Base-by-base conservation (phyloP, 1,139 yeast genomes). In the Hemisphaericaspora xylofermentans region DNA sequence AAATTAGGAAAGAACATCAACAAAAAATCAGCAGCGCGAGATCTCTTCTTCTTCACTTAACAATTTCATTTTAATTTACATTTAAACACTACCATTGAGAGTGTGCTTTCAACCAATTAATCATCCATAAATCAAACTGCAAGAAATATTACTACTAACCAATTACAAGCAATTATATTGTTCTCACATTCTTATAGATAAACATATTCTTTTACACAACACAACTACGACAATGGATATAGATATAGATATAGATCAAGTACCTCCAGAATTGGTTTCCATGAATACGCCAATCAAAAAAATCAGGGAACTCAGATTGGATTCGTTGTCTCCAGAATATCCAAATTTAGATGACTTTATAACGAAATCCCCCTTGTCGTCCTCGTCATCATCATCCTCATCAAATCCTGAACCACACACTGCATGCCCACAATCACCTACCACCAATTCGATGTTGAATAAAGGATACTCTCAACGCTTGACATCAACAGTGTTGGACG, bases 221-320 rank as follows among this genome's bases (percentile, higher is more conserved):
- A 5, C 22, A 19, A 19, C 8, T 8, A 19, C 22, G 22, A 19
- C 10, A 8, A 24, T 7, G n/a, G 26, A 35, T 36, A n/a, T n/a
- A 34, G 30, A 35, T 17, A 36, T 36, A 19, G 35, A 36, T 36
- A 31, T 34, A 15, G 30, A 25, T 16, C 29, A 24, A 34, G n/a
- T 21, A 26, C 28, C 28, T 15, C 29, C 26, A 21, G 35, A 29
- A 24, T 36, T 30, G 39, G 48, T 43, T 35, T 50, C 49, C 36
- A 56, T 71, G 38, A 65, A 56, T 42, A 71, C 77, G 0, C 77
- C 77, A 16, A 71, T 69, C 36, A 68, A 65, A 45, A 62, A 61
- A 49, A 68, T 72, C 43, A 54, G 61, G 39, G 57, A 61, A 35
- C 56, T 71, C 33, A 54, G 61, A 3, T 52, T 71, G 27, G 53